These are phyloP conservation scores for Aspergillus sergii DNA, from an alignment of 2,329 filamentous ascomycete genomes.

Conservation along the genomic window DNA sequence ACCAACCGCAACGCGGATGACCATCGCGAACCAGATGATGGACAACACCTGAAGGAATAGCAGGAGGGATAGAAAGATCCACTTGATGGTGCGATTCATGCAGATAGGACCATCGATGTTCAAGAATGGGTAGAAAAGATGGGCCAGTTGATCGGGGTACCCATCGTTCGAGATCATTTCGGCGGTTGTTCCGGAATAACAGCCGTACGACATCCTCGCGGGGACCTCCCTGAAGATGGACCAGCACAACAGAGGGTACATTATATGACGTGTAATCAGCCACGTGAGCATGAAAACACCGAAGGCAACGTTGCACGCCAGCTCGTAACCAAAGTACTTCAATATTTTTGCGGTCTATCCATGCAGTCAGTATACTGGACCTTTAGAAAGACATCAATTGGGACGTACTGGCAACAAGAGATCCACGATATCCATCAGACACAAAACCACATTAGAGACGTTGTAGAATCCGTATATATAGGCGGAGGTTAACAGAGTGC, in stretches of 20 bases:
- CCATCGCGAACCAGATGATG: slow-evolving; percentile 87
- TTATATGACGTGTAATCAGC: slow-evolving; percentile 79
- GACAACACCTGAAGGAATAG: slow-evolving; percentile 78
- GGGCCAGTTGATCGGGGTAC: slow-evolving; percentile 52
- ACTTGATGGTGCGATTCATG: slow-evolving; percentile 74
- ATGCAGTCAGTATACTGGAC: not conserved
- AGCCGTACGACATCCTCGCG: slow-evolving; percentile 65
- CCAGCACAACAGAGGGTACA: slow-evolving; percentile 79
- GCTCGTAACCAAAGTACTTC: slow-evolving; percentile 81
- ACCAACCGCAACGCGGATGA: slow-evolving; percentile 76
- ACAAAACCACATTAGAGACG: slow-evolving; percentile 84
- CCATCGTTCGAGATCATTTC: slow-evolving; percentile 37
- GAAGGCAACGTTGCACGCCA: slow-evolving; percentile 78
- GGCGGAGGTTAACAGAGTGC: slow-evolving; percentile 73
- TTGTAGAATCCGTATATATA: slow-evolving; percentile 87
- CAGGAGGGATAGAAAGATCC: slow-evolving; percentile 75
- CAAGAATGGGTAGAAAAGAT: slow-evolving; percentile 74
- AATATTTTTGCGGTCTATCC: slow-evolving; percentile 82
- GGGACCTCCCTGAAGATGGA: slow-evolving; percentile 73
- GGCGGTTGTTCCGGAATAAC: slow-evolving; percentile 62
- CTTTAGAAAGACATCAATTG: not conserved
- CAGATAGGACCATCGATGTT: slow-evolving; percentile 74
- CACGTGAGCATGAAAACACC: slow-evolving; percentile 83
- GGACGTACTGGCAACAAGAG: slow-evolving; percentile 76
- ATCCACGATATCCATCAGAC: slow-evolving; percentile 92